Evolutionary conservation across 2,329 filamentous ascomycete genomes (phyloP), one percentile per base, ranked within the genome.

Genomic region (Xylariaceae sp.): DNA sequence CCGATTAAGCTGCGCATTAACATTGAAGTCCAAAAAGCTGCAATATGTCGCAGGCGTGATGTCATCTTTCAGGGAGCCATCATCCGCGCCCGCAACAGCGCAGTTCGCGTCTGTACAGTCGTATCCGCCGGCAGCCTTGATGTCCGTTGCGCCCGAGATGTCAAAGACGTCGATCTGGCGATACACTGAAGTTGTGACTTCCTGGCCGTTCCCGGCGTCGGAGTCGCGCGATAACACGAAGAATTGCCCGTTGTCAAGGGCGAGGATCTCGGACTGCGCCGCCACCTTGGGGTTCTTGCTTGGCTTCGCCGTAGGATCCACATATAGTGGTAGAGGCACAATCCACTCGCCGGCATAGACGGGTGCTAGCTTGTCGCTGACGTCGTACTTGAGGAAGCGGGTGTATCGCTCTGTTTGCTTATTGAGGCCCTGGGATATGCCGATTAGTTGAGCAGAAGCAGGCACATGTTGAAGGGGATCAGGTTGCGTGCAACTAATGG

Each of bases 161-260:
- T 89, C 86, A 60, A 91, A 84, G 8, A 92, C 74, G 68, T 92
- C 89, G 4, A 86, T 82, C 59, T 90, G 86, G 46, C 88, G 83
- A 73, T 91, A 91, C 3, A 84, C 69, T 2, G 84, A 87, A 33
- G 75, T 68, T 0, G 82, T 78, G 5, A 76, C 71, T 2, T 74
- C 72, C 64, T 82, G 77, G 0, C 86, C 87, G 56, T 80, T 82
- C 0, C 89, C 89, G 14, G 79, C 80, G 44, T 74, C 75, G 0
- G 80, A 83, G 70, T 91, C 89, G 21, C 88, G 82, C 0, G 87
- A 78, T 2, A 92, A 77, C 4, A 91, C 75, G 7, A 91, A 76
- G 73, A 91, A 89, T 64, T 90, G 86, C 0, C 80, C 82, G 6
- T 81, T 76, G 2, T 81, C 82, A 39, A 91, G 76, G 60, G 83